These are phyloP conservation scores for Lachancea waltii DNA, from an alignment of 805 yeast species.

Conservation along the genomic window DNA sequence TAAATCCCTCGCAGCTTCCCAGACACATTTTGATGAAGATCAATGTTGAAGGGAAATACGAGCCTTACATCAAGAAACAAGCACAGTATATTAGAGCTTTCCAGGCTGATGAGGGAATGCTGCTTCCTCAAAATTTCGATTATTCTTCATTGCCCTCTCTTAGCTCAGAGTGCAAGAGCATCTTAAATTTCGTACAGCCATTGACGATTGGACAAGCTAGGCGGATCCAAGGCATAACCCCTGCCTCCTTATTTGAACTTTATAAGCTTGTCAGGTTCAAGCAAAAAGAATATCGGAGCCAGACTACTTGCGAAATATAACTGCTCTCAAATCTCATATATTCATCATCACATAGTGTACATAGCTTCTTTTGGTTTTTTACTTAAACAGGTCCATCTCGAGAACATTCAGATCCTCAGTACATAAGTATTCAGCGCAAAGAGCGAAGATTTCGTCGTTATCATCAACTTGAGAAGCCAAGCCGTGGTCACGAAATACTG, in stretches of 20 bases:
- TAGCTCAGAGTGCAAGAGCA: slow-evolving; percentile 66
- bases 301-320: too few relatives aligned
- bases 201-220: slow-evolving; percentile 92
- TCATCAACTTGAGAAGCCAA: slow-evolving; percentile 12
- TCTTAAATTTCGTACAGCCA: slow-evolving; percentile 73
- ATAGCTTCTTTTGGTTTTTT: not conserved
- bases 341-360: too few relatives aligned
- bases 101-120: slow-evolving; percentile 71
- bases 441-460: slow-evolving; percentile 21
- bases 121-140: slow-evolving; percentile 61
- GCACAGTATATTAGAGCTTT: slow-evolving; percentile 65
- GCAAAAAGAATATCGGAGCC: slow-evolving; percentile 17
- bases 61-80: slow-evolving; percentile 73
- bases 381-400: slow-evolving; percentile 19
- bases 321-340: too few relatives aligned
- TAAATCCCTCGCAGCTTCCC: slow-evolving; percentile 29
- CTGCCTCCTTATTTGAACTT: slow-evolving; percentile 81
- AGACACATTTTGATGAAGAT: slow-evolving; percentile 51
- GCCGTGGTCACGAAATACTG: slow-evolving; percentile 13
- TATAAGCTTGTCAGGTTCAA: slow-evolving; percentile 43
- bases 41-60: slow-evolving; percentile 75
- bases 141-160: slow-evolving; percentile 55
- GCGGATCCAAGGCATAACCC: slow-evolving; percentile 90
- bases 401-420: slow-evolving; percentile 22
- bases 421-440: slow-evolving; percentile 23